These are phyloP conservation scores for Kwoniella botswanensis DNA, from an alignment of 768 basidiomycete species.

Conservation along the genomic window DNA sequence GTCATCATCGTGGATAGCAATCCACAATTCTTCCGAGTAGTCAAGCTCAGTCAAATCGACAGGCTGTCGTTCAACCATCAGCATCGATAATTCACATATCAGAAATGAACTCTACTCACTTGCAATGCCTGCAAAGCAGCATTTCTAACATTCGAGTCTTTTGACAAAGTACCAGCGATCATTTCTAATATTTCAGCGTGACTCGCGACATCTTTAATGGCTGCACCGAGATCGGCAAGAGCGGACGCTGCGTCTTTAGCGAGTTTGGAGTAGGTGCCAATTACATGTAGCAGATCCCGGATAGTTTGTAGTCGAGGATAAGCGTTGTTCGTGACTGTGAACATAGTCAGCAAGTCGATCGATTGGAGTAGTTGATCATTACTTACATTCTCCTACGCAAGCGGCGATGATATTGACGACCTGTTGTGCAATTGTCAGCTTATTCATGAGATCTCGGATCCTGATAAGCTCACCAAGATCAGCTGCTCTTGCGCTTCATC, in stretches of 20 bases:
- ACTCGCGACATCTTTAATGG: conserved; percentile 71
- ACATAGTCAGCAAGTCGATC: conserved; percentile 4
- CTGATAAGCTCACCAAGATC: conserved; percentile 66
- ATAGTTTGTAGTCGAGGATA: conserved; percentile 79
- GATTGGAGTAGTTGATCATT: background rate
- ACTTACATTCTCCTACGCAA: conserved; percentile 71
- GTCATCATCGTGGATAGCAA: conserved; percentile 84
- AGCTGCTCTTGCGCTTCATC: conserved; percentile 84
- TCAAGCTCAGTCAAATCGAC: conserved; percentile 93
- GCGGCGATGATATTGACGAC: conserved; percentile 57
- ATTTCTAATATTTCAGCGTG: conserved; percentile 70
- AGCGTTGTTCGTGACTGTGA: conserved; percentile 68
- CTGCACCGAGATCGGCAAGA: conserved; percentile 78
- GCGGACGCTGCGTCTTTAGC: conserved; percentile 82
- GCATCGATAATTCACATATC: background rate
- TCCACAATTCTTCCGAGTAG: conserved; percentile 86
- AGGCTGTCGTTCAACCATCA: conserved; percentile 63
- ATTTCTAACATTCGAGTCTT: conserved; percentile 84
- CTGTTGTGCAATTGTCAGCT: conserved; percentile 31
- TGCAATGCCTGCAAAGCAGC: conserved; percentile 89
- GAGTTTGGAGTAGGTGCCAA: conserved; percentile 76
- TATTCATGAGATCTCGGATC: conserved; percentile 55
- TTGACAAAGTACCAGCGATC: conserved; percentile 74
- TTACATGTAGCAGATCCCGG: conserved; percentile 71
- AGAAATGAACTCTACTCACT: conserved; percentile 60